Evolutionary conservation across 2,329 filamentous ascomycete species (phyloP).

Genomic region (Penicillium vulpinum): DNA sequence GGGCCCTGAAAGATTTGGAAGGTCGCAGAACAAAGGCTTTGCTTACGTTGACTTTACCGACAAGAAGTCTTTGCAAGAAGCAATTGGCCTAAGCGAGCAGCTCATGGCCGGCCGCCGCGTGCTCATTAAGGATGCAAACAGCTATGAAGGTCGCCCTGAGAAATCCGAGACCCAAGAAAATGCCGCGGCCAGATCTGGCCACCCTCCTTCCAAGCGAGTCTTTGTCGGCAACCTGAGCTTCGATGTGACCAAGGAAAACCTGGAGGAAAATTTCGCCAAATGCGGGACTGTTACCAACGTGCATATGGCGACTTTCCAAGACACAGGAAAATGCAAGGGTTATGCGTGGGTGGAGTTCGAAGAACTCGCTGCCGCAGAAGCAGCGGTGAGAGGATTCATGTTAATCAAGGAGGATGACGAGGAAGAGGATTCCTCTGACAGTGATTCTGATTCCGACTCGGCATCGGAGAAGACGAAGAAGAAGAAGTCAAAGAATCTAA

Average conservation of each 20-base stretch:
- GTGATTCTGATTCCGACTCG: slow-evolving; percentile 48
- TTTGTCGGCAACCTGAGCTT: slow-evolving; percentile 92
- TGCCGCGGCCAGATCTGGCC: slow-evolving; percentile 42
- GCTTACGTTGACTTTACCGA: slow-evolving; percentile 91
- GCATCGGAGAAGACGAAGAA: slow-evolving; percentile 32
- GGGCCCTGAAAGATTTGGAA: slow-evolving; percentile 53
- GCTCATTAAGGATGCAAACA: slow-evolving; percentile 89
- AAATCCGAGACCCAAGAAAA: slow-evolving; percentile 54
- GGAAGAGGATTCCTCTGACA: slow-evolving; percentile 49
- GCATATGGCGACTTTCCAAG: slow-evolving; percentile 93
- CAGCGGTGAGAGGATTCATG: slow-evolving; percentile 78
- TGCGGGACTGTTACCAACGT: slow-evolving; percentile 81
- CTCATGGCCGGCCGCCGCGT: slow-evolving; percentile 74
- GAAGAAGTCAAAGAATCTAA: slow-evolving; percentile 36
- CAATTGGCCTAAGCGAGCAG: slow-evolving; percentile 82
- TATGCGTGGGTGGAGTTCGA: slow-evolving; percentile 94
- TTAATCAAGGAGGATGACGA: slow-evolving; percentile 57
- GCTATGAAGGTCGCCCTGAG: slow-evolving; percentile 83
- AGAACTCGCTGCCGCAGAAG: slow-evolving; percentile 70
- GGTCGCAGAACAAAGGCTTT: slow-evolving; percentile 81
- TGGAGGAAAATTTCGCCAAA: slow-evolving; percentile 77
- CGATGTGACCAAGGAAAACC: slow-evolving; percentile 74
- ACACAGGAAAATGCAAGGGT: slow-evolving; percentile 96
- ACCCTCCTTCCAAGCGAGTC: slow-evolving; percentile 73
- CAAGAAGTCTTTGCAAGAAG: slow-evolving; percentile 67